Percentiles rank a stretch among this genome's conserved stretches.
phyloP scores from a whole-genome alignment of 208 protist species.

The Borovskyia barvae region DNA sequence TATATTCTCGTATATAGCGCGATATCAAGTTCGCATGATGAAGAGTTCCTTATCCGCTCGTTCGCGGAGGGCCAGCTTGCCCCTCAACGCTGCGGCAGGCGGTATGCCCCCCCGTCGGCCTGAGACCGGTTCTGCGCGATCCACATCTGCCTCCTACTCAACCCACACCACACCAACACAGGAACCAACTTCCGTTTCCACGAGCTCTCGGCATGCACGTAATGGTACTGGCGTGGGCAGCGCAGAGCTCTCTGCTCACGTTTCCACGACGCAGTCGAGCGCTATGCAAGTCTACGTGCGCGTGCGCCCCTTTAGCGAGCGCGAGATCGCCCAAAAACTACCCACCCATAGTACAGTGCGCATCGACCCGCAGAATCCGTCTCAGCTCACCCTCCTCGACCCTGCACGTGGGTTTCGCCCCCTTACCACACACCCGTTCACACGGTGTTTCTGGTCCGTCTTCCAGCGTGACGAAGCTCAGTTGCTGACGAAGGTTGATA shows the following conservation, averaged over 20 bases:
- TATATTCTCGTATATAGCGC: too few species aligned
- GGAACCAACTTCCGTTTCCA: not conserved
- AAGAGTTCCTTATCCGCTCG: constrained; percentile 12
- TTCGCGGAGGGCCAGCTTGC: not conserved
- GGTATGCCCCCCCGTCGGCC: not conserved
- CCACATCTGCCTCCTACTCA: constrained; percentile 4
- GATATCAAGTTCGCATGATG: constrained; percentile 1
- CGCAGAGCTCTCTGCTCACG: not conserved
- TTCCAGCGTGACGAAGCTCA: constrained; percentile 26
- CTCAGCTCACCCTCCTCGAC: constrained; percentile 68
- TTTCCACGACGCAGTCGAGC: constrained; percentile 35
- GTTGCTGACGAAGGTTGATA: constrained; percentile 38
- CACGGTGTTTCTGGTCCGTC: constrained; percentile 82
- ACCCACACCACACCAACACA: constrained; percentile 13
- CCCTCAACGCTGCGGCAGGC: not conserved
- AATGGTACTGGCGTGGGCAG: not conserved
- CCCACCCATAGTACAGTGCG: constrained; percentile 60
- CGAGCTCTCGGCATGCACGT: constrained; percentile 6
- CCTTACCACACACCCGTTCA: constrained; percentile 67
- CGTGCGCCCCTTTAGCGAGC: constrained; percentile 83
- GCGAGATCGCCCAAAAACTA: constrained; percentile 49
- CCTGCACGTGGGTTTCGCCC: constrained; percentile 55
- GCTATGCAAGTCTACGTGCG: constrained; percentile 88
- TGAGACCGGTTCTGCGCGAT: not conserved
- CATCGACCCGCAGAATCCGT: constrained; percentile 73